phyloP scores from a whole-genome alignment of 2,329 filamentous ascomycete genomes.

The Penicillium sp. region DNA sequence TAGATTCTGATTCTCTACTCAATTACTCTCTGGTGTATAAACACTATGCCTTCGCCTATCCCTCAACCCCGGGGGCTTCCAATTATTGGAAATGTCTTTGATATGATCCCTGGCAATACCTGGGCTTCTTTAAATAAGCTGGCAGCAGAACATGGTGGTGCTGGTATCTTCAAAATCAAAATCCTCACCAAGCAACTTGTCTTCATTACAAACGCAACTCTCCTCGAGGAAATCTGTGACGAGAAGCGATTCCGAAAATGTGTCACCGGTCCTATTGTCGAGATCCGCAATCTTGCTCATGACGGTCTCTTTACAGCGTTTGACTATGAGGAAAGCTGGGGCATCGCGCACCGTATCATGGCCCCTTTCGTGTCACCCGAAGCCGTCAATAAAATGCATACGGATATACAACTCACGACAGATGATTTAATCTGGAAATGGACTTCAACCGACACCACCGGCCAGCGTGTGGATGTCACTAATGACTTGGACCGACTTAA shows the following conservation, averaged over 20 bases:
- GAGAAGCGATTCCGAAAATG: constrained; percentile 59
- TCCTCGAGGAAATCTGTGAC: constrained; percentile 65
- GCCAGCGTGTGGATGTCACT: constrained; percentile 47
- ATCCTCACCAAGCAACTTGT: constrained; percentile 48
- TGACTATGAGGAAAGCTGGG: constrained; percentile 56
- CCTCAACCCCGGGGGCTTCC: constrained; percentile 52
- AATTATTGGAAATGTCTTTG: constrained; percentile 53
- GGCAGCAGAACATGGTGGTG: constrained; percentile 48
- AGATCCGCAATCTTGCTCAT: constrained; percentile 60
- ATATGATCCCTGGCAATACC: constrained; percentile 50
- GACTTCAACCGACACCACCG: constrained; percentile 36
- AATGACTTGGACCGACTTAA: constrained; percentile 54
- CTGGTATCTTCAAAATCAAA: constrained; percentile 60
- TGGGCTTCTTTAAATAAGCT: constrained; percentile 52
- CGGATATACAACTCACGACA: constrained; percentile 51
- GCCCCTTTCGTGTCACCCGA: constrained; percentile 46
- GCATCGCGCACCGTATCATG: constrained; percentile 56
- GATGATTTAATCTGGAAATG: constrained; percentile 53
- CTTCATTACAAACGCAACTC: constrained; percentile 53
- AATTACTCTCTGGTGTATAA: background rate
- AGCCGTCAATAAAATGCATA: constrained; percentile 42
- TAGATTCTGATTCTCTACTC: background rate
- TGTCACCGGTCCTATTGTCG: constrained; percentile 52
- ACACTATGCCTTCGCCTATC: constrained; percentile 47
- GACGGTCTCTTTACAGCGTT: constrained; percentile 67